phyloP scores from a whole-genome alignment of 768 basidiomycete genomes.

The Tricholoma matsutake region DNA sequence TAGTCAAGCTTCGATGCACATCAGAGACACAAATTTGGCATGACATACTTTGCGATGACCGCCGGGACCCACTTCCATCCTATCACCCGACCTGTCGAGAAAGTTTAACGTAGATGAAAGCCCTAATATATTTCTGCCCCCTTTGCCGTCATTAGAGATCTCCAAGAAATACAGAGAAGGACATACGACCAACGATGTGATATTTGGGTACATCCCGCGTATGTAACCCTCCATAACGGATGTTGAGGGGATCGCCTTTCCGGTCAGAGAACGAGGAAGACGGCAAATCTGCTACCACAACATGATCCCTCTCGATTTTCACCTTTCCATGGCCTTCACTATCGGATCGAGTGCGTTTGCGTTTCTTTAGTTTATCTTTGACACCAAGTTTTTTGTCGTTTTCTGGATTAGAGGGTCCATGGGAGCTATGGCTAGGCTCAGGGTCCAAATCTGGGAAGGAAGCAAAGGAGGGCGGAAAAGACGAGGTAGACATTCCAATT shows the following conservation, averaged over 20 bases:
- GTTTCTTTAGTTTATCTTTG: conserved; percentile 28
- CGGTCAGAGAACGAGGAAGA: conserved; percentile 51
- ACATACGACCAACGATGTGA: conserved; percentile 54
- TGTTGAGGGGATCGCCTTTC: conserved; percentile 62
- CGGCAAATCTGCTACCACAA: not conserved
- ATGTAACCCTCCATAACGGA: conserved; percentile 65
- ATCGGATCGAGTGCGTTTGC: conserved; percentile 23
- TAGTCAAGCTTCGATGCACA: not conserved
- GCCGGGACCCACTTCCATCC: conserved; percentile 54
- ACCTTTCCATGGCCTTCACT: conserved; percentile 20
- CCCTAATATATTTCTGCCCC: conserved; percentile 63
- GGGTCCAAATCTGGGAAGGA: conserved; percentile 67
- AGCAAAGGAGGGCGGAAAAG: conserved; percentile 62
- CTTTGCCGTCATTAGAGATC: conserved; percentile 53
- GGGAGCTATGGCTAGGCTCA: conserved; percentile 31
- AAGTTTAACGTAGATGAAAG: conserved; percentile 49
- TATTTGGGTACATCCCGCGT: conserved; percentile 67
- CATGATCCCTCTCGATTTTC: conserved; percentile 12
- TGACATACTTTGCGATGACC: conserved; percentile 40
- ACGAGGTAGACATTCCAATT: conserved; percentile 45
- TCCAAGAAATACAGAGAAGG: conserved; percentile 9
- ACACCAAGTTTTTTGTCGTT: conserved; percentile 6
- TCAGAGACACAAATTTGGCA: not conserved
- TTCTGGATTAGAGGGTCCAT: conserved; percentile 11
- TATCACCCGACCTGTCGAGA: conserved; percentile 38